phyloP scores from a whole-genome alignment of 495 filamentous ascomycete genomes.

The Ascodesmis nigricans region DNA sequence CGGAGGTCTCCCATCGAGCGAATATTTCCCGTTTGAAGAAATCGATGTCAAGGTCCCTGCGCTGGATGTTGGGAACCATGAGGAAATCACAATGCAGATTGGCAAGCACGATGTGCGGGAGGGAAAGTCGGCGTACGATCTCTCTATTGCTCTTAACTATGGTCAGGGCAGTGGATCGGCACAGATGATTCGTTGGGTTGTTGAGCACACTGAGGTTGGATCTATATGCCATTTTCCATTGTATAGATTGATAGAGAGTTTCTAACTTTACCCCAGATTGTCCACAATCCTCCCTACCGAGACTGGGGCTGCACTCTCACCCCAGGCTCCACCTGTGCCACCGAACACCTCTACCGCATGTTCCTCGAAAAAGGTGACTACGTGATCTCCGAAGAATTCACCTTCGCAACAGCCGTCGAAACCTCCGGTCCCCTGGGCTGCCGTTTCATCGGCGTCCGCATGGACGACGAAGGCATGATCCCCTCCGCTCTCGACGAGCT shows the following conservation, averaged over 20 bases:
- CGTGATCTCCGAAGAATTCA: constrained; percentile 67
- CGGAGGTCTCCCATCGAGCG: constrained; percentile 68
- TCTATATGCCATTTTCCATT: constrained; percentile 1
- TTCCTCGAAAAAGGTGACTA: constrained; percentile 49
- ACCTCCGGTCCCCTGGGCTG: constrained; percentile 58
- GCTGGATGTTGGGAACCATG: constrained; percentile 44
- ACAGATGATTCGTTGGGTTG: constrained; percentile 69
- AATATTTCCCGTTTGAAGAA: constrained; percentile 70
- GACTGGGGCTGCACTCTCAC: constrained; percentile 66
- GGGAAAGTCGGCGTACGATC: constrained; percentile 45
- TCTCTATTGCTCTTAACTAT: constrained; percentile 74
- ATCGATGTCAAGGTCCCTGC: constrained; percentile 46
- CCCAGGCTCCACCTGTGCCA: constrained; percentile 52
- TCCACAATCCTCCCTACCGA: constrained; percentile 50
- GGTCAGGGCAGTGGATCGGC: constrained; percentile 65
- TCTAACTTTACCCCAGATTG: too few relatives aligned
- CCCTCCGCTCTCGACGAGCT: constrained; percentile 42
- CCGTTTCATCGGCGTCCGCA: constrained; percentile 43
- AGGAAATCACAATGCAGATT: constrained; percentile 37
- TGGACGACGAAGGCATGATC: constrained; percentile 60
- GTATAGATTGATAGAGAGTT: too few relatives aligned
- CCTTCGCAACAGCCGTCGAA: constrained; percentile 64
- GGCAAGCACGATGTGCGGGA: constrained; percentile 64
- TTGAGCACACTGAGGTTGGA: constrained; percentile 66
- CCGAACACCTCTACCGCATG: constrained; percentile 60